A percentile compares a stretch with the other conserved stretches of the same genome.
These are phyloP conservation scores for Dipodascus albidus DNA, from an alignment of 805 yeast species.

Conservation along the genomic window DNA sequence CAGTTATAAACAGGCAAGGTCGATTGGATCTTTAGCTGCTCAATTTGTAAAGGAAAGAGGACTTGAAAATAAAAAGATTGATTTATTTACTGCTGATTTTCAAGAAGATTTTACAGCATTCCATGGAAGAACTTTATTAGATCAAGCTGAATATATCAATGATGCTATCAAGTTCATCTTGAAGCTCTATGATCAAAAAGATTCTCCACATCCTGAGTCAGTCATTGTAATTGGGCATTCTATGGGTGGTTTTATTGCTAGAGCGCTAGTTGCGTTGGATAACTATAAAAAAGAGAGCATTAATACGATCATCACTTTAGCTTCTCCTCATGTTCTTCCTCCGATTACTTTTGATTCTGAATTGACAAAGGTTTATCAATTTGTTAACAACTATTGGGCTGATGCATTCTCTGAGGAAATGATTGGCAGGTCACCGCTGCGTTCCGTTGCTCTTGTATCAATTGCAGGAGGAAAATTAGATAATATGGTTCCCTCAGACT, in stretches of 20 bases:
- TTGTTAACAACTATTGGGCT: constrained; percentile 70
- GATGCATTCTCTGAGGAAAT: constrained; percentile 32
- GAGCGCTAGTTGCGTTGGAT: constrained; percentile 67
- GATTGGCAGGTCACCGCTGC: constrained; percentile 35
- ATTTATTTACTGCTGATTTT: constrained; percentile 84
- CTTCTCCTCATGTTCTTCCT: constrained; percentile 83
- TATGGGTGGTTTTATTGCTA: constrained; percentile 91
- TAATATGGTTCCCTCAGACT: constrained; percentile 75
- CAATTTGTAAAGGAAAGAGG: constrained; percentile 4
- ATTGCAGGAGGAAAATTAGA: constrained; percentile 80
- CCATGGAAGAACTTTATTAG: constrained; percentile 84
- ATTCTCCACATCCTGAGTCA: constrained; percentile 38
- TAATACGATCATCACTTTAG: constrained; percentile 69
- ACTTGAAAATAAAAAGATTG: constrained; percentile 29
- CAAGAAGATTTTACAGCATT: constrained; percentile 93
- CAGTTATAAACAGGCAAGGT: constrained; percentile 76
- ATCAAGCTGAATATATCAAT: constrained; percentile 84
- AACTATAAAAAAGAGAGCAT: constrained; percentile 60
- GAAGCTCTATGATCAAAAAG: constrained; percentile 38
- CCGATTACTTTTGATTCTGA: constrained; percentile 92
- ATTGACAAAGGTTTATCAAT: constrained; percentile 54
- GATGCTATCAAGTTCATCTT: constrained; percentile 73
- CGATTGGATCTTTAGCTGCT: constrained; percentile 79
- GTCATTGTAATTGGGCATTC: constrained; percentile 81
- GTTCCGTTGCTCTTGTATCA: constrained; percentile 57